A percentile compares a stretch with the other conserved stretches of the same genome.
These are phyloP conservation scores for Cladophialophora yegresii DNA, from an alignment of 2,329 filamentous ascomycete species.

Conservation along the genomic window DNA sequence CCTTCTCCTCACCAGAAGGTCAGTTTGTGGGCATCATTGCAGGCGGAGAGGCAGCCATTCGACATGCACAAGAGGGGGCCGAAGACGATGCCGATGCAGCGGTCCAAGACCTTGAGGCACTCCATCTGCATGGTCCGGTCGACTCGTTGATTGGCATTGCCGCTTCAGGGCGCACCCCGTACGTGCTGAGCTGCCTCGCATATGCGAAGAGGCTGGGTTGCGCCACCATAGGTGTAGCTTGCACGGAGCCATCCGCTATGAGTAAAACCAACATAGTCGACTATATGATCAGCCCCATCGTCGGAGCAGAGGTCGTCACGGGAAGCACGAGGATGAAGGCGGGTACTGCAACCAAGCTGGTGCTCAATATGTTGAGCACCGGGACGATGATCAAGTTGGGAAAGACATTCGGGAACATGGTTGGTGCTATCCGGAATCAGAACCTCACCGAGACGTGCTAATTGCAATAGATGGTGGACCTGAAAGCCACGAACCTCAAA, in stretches of 20 bases:
- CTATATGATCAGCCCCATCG: conserved; percentile 44
- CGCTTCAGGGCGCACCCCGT: conserved; percentile 49
- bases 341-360: conserved; percentile 50
- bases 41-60: conserved; percentile 47
- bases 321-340: conserved; percentile 52
- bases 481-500: conserved; percentile 46
- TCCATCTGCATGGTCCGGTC: conserved; percentile 39
- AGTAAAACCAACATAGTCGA: conserved; percentile 38
- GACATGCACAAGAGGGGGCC: conserved; percentile 47
- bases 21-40: conserved; percentile 50
- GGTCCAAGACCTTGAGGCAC: conserved; percentile 39
- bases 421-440: conserved; percentile 31
- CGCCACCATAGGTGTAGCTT: conserved; percentile 46
- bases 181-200: conserved; percentile 45
- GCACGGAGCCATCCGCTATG: conserved; percentile 44
- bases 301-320: conserved; percentile 50
- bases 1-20: conserved; percentile 44
- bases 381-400: conserved; percentile 47
- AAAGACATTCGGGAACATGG: conserved; percentile 50
- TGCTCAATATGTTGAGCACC: conserved; percentile 51
- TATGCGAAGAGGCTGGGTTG: conserved; percentile 44
- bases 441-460: not conserved
- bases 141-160: conserved; percentile 50
- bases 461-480: conserved; percentile 41
- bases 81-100: conserved; percentile 44